Base-by-base conservation (phyloP, 495 filamentous ascomycete species). In the Neohortaea acidophila region DNA sequence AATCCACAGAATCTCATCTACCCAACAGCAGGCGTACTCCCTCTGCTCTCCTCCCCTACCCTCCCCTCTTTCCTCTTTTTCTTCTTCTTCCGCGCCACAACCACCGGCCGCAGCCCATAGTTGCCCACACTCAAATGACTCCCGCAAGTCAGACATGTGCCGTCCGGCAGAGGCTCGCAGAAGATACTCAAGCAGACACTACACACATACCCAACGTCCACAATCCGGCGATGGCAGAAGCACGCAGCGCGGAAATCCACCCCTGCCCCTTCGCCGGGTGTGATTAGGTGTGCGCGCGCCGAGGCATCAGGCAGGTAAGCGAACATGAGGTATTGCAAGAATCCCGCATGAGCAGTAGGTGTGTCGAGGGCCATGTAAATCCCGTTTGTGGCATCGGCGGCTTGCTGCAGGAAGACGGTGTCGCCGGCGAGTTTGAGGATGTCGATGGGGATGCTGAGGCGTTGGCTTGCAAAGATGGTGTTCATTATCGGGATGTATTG, bases 401-500 rank as follows among this genome's bases (percentile, higher is more conserved):
- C 89, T 58, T 97, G 89, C 49, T 97, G 84, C 14, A 97, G 63
- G 54, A 97, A 93, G n/a, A 89, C 84, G 4, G 78, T 77, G 48
- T 83, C 77, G 5, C 83, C 84, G 29, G 80, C 72, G 8, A 97
- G 67, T 40, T 91, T 79, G 40, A 84, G 72, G 21, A 93, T 81
- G 56, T 94, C 87, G 55, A 97, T 81, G 11, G 89, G 81, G 43
- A 96, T 82, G 44, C 67, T 68, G 35, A 83, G 64, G 37, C 86
- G 77, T 48, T 82, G 84, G 43, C 86, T 85, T 8, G 89, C 91
- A 59, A 97, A 97, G 27, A 94, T 92, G 47, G 75, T 69, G 63
- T 96, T 97, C 86, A 96, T 97, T 33, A 94, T 80, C 1, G 87
- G 81, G 39, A 96, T 94, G 62, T 97, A 97, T 56, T 94, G 86